Base-by-base conservation (phyloP, 164 flowering plant species). In the Piper betle region DNA sequence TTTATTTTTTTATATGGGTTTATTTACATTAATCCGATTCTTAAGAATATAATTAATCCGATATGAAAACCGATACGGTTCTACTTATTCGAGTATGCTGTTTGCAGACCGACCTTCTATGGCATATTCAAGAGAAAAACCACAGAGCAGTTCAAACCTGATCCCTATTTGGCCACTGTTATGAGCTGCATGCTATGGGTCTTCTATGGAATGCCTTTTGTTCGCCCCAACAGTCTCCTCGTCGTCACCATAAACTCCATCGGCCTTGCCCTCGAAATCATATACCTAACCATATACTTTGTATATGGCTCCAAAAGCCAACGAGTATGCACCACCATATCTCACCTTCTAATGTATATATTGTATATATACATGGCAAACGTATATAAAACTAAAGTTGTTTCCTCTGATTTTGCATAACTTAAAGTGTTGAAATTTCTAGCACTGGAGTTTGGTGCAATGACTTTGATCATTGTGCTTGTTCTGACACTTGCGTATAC, bases 151-250 rank as follows among this genome's bases (percentile, higher is more conserved):
- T 80, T 68, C 70, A 69, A 70, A 18, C 72, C 80, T 1, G 61
- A 69, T 16, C 84, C 84, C 0, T 78, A 78, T 53, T 56, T 80
- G 0, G 79, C 76, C 0, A 74, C 82, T 0, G 10, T 73, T 15
- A 10, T 74, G 61, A 80, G 73, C 55, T 80, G 84, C 54, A 18
- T 61, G 60, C 39, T 78, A 43, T 76, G 84, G 84, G 62, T 74
- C 5, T 62, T 78, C 63, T 80, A 76, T 39, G 84, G 84, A 13
- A 56, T 74, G 0, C 84, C 84, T 3, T 0, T 69, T 16, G 81
- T 78, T 11, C 80, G 73, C 62, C 82, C 84, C 5, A 48, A 80
- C 48, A 80, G 84, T 62, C 39, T 42, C 43, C 69, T 80, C 0
- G 80, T 80, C 18, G 50, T 72, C 63, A 78, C 84, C 61, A 80